Base-by-base conservation (phyloP, 208 protist species). In the Willaertia magna region DNA sequence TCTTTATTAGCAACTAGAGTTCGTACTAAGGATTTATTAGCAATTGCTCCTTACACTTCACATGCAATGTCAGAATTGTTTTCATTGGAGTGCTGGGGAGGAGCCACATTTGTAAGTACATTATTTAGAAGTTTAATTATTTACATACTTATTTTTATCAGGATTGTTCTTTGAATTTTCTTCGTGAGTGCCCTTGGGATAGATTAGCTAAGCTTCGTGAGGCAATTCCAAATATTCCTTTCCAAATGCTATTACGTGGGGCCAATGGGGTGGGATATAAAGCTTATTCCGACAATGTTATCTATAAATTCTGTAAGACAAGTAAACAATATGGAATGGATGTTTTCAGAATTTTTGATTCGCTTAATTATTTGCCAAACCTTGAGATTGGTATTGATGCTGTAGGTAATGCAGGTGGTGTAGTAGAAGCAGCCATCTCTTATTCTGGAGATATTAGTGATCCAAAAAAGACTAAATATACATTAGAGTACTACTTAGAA, bases 321-420 rank as follows among this genome's bases (percentile, higher is more conserved):
- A 88, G 94, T 51, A 84, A 89, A n/a, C 30, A 89, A n/a, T 74
- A 90, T 78, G 95, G 95, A 16, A 94, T 97, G 67, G 95, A 97
- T 88, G 88, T 97, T 51, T 97, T 97, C 90, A 90, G 95, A 79
- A 91, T 97, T 22, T 97, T 97, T 89, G 95, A 97, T 87, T 94
- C 91, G 49, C 90, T 97, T 59, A 97, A 97, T 86, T 94, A 95
- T 89, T 48, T 95, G 4, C 86, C 87, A 43, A 95, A 96, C 88
- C 89, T 67, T 16, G 55, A 67, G n/a, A 46, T 89, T 6, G 90
- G 89, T 83, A 92, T 93, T 40, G 90, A 93, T 82, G 91, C 91
- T 39, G 92, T 90, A n/a, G 85, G 88, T 48, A 84, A 91, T 18
- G 89, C 90, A 61, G 93, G 93, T 44, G 93, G 91, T 76, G 88